A percentile compares a stretch with the other conserved stretches of the same genome.
These are phyloP conservation scores for Paraphaeosphaeria sporulosa DNA, from an alignment of 2,329 filamentous ascomycete species.

Conservation along the genomic window DNA sequence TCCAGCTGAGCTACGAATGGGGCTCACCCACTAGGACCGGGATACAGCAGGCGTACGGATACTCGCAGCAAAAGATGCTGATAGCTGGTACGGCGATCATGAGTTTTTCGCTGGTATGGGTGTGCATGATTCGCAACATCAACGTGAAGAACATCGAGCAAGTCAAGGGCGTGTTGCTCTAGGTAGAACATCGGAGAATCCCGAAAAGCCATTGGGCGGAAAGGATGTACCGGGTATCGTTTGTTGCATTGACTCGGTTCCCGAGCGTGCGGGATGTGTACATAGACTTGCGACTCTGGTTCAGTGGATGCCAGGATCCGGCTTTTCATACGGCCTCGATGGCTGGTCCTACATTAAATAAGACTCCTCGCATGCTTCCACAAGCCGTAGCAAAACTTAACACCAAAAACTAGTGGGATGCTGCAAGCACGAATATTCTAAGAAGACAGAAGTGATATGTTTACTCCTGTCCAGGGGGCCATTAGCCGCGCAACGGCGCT, in stretches of 20 bases:
- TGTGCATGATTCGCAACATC: conserved; percentile 41
- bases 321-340: too few species aligned
- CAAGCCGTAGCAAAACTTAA: too few species aligned
- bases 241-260: too few species aligned
- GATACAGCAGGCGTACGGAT: conserved; percentile 47
- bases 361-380: too few species aligned
- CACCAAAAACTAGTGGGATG: too few species aligned
- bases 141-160: conserved; percentile 45
- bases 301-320: too few species aligned
- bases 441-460: too few species aligned
- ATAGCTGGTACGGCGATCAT: conserved; percentile 42
- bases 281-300: neutral
- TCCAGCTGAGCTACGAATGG: conserved; percentile 47
- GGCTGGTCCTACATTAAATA: too few species aligned
- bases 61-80: conserved; percentile 52
- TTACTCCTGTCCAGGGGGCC: too few species aligned
- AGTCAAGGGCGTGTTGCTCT: conserved; percentile 36
- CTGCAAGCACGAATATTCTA: too few species aligned
- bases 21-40: conserved; percentile 53
- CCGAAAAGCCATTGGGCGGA: neutral
- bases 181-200: neutral
- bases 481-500: too few species aligned
- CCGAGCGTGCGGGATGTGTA: too few species aligned
- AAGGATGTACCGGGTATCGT: neutral
- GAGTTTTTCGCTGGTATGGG: conserved; percentile 34